A percentile compares a stretch with the other conserved stretches of the same genome.
Conservation (phyloP, 2,329 filamentous ascomycete species). For the Xylariomycetidae sp. region DNA sequence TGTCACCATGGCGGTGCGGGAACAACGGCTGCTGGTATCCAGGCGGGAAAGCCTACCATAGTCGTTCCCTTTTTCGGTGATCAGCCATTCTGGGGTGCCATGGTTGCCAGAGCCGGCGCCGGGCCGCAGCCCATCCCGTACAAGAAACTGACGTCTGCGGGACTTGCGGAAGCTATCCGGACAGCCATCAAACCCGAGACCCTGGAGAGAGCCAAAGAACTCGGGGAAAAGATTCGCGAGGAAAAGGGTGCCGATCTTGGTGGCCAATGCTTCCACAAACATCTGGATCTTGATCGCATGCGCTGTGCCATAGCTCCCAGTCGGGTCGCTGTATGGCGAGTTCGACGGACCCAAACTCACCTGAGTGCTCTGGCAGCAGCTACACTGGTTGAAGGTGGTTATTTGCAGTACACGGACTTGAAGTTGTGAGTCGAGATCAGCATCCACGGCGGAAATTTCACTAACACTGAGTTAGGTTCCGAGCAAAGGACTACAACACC, state of each 20-base stretch:
- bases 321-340: conserved; percentile 66
- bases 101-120: conserved; percentile 66
- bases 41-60: conserved; percentile 71
- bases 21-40: conserved; percentile 81
- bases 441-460: neutral
- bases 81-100: conserved; percentile 77
- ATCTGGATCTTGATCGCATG: conserved; percentile 59
- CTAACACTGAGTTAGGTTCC: conserved; percentile 34
- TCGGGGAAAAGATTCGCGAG: conserved; percentile 59
- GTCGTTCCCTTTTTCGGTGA: conserved; percentile 85
- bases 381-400: conserved; percentile 57
- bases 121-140: conserved; percentile 65
- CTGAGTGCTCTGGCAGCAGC: conserved; percentile 70
- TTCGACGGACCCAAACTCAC: conserved; percentile 59
- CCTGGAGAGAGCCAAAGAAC: conserved; percentile 45
- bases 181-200: conserved; percentile 56
- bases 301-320: conserved; percentile 64
- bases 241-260: conserved; percentile 61
- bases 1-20: conserved; percentile 86
- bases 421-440: conserved; percentile 54
- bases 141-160: conserved; percentile 60
- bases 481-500: conserved; percentile 62
- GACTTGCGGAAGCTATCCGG: conserved; percentile 58
- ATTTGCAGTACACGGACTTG: conserved; percentile 63
- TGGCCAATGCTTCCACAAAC: conserved; percentile 63